Conservation (phyloP, 371 early-diverging fungal species). For the Mortierella sp. region DNA sequence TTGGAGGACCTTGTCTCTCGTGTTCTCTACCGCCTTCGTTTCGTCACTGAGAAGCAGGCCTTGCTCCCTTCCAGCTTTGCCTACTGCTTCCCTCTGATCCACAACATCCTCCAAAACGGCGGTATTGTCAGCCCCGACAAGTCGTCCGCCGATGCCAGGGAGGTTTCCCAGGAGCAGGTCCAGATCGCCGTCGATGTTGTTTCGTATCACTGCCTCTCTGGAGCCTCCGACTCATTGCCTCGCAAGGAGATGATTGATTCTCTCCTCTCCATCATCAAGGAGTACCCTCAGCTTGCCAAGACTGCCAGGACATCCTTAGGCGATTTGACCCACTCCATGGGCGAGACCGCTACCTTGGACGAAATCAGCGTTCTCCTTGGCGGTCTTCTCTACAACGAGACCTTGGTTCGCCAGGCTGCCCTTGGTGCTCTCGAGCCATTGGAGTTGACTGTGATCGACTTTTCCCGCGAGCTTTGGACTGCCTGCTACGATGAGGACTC, state of each 20-base stretch:
- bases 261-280: conserved; percentile 78
- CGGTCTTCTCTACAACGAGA: conserved; percentile 81
- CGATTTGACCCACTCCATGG: conserved; percentile 79
- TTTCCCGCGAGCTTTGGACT: conserved; percentile 72
- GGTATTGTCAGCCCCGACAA: conserved; percentile 69
- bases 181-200: conserved; percentile 83
- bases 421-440: conserved; percentile 78
- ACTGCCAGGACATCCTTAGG: conserved; percentile 72
- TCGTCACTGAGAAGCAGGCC: conserved; percentile 73
- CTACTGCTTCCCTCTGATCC: conserved; percentile 86
- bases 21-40: conserved; percentile 82
- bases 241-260: conserved; percentile 80
- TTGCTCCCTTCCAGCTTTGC: conserved; percentile 83
- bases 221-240: conserved; percentile 72
- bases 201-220: conserved; percentile 72
- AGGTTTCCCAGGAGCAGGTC: conserved; percentile 80
- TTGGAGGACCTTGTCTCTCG: conserved; percentile 74
- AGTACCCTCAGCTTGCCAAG: conserved; percentile 74
- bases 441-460: conserved; percentile 78
- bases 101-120: conserved; percentile 76
- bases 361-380: conserved; percentile 79
- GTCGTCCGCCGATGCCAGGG: conserved; percentile 65
- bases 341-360: conserved; percentile 63
- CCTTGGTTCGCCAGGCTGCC: conserved; percentile 84
- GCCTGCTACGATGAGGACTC: conserved; percentile 79